phyloP scores from a whole-genome alignment of 2,329 filamentous ascomycete species.

The Capronia coronata region DNA sequence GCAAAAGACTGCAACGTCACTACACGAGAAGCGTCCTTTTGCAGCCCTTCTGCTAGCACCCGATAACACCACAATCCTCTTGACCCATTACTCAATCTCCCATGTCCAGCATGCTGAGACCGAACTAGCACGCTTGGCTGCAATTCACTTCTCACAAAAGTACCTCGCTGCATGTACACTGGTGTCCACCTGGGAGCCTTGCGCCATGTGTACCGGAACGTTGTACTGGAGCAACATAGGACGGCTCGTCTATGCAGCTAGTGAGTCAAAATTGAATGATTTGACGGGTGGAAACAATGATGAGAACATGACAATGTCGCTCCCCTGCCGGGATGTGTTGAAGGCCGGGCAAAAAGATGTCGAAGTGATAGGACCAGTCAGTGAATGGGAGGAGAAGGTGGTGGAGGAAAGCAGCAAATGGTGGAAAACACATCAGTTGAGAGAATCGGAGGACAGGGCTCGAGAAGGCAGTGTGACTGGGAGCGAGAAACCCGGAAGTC shows the following conservation, averaged over 20 bases:
- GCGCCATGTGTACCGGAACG: slow-evolving; percentile 48
- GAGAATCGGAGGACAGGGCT: neutral
- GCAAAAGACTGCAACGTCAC: slow-evolving; percentile 40
- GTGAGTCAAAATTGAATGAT: slow-evolving; percentile 42
- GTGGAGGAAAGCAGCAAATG: slow-evolving; percentile 43
- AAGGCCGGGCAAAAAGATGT: slow-evolving; percentile 45
- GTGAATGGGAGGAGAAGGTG: slow-evolving; percentile 41
- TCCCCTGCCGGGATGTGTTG: slow-evolving; percentile 46
- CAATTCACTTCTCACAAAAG: slow-evolving; percentile 43
- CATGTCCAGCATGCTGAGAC: slow-evolving; percentile 51
- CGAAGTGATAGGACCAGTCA: slow-evolving; percentile 46
- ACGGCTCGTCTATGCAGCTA: slow-evolving; percentile 46
- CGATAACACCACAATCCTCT: slow-evolving; percentile 45
- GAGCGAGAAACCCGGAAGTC: slow-evolving; percentile 18
- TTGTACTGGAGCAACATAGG: slow-evolving; percentile 51
- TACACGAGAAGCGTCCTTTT: slow-evolving; percentile 46
- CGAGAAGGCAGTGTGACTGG: slow-evolving; percentile 23
- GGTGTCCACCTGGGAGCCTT: slow-evolving; percentile 51
- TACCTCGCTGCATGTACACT: slow-evolving; percentile 48
- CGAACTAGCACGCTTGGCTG: slow-evolving; percentile 45
- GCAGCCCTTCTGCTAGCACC: slow-evolving; percentile 45
- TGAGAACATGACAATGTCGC: slow-evolving; percentile 49
- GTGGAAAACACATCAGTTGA: slow-evolving; percentile 34
- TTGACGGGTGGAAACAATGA: slow-evolving; percentile 45
- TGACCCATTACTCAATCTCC: slow-evolving; percentile 47